phyloP scores from a whole-genome alignment of 2,329 filamentous ascomycete genomes.

The Penicillium italicum region DNA sequence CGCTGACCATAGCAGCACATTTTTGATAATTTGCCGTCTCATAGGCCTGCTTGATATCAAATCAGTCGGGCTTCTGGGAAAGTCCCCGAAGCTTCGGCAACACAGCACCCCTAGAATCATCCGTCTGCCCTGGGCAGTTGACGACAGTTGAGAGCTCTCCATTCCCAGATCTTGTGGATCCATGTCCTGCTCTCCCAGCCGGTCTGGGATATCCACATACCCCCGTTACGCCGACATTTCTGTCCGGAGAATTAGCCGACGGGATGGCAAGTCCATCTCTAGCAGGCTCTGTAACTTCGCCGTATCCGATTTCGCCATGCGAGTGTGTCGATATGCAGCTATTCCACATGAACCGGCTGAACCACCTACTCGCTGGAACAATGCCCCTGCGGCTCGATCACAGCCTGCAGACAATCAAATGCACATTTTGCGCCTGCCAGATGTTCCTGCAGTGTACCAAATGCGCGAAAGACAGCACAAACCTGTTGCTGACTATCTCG shows the following conservation, averaged over 20 bases:
- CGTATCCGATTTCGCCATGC: conserved; percentile 21
- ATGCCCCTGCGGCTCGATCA: conserved; percentile 32
- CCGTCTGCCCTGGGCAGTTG: conserved; percentile 19
- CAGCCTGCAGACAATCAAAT: conserved; percentile 31
- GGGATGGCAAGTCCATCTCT: conserved; percentile 27
- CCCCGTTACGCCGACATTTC: conserved; percentile 32
- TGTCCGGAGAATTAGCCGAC: conserved; percentile 29
- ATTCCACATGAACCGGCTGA: conserved; percentile 33
- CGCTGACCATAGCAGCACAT: background rate
- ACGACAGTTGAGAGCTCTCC: conserved; percentile 14
- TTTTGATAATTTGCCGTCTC: background rate
- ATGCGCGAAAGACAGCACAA: conserved; percentile 31
- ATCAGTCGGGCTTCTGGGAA: conserved; percentile 23
- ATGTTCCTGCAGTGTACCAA: conserved; percentile 30
- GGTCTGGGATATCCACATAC: conserved; percentile 24
- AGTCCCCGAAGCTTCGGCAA: conserved; percentile 26
- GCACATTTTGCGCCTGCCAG: conserved; percentile 30
- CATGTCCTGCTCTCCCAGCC: conserved; percentile 16
- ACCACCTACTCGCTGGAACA: conserved; percentile 26
- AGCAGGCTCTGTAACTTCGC: conserved; percentile 26
- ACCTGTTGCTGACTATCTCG: conserved; percentile 29
- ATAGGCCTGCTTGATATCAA: conserved; percentile 19
- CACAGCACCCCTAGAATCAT: conserved; percentile 15
- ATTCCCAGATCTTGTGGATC: conserved; percentile 17
- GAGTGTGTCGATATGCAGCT: conserved; percentile 32